Evolutionary conservation across 1,284 basidiomycete species (phyloP), one percentile per base, ranked within the genome.

Genomic region (Cutaneotrichosporon dermatis): DNA sequence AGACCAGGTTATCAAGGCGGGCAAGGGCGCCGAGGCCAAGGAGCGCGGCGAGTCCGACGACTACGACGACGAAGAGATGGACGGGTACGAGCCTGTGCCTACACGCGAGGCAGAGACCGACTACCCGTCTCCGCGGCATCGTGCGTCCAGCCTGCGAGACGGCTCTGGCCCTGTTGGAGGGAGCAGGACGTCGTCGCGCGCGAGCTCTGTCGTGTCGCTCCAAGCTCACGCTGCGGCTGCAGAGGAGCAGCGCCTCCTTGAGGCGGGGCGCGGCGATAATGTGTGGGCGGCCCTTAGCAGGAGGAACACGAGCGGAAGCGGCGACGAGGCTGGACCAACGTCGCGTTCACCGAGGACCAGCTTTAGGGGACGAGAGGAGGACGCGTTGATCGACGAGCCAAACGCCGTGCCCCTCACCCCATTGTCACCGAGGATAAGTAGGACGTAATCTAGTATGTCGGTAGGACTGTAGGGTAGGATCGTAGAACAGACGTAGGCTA

Each of bases 1-100:
- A 40, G 79, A 80, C 60, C 74, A 75, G 51, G 58, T 79, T 51
- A 76, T 79, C 69, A 79, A 79, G 61, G 70, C 65, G 35, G 67
- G 70, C 43, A 64, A 64, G 53, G 48, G 46, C 40, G 43, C 51
- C 36, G 62, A 64, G 34, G 13, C 10, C 6, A 56, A 57, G 50
- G 42, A 49, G n/a, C 15, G 15, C 4, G 15, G 25, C 4, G 44
- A 52, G 13, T 55, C 25, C 44, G 48, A 49, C 44, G 54, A 42
- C 15, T 41, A 46, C 37, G 57, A 59, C 16, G 59, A 57, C 8
- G 65, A 67, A 37, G 59, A 57, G 3, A 60, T 59, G 25, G 67
- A 67, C 37, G 43, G 52, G 5, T 64, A 64, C 51, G 54, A 44
- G 3, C 49, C 57, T 5, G 42, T 64, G n/a, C 46, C 59, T n/a